Conservation (phyloP, 352 stramenopile species). For the Globisporangium polare region DNA sequence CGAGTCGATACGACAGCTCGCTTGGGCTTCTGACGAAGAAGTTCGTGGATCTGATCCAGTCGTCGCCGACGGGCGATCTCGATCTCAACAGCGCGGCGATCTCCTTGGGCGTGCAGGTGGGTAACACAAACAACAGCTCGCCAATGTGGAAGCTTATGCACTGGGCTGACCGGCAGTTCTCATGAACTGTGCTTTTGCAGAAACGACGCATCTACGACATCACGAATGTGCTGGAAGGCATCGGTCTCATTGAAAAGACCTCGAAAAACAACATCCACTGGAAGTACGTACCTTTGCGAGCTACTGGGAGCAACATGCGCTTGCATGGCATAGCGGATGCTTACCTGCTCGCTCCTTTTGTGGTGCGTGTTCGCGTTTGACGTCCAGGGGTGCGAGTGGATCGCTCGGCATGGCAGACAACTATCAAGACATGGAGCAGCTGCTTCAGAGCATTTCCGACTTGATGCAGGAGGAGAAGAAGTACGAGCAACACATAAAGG, state of each 20-base stretch:
- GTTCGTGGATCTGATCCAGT: slow-evolving; percentile 95
- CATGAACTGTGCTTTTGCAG: slow-evolving; percentile 22
- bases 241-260: slow-evolving; percentile 96
- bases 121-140: background rate
- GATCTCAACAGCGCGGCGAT: slow-evolving; percentile 94
- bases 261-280: slow-evolving; percentile 99
- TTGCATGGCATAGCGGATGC: background rate
- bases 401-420: slow-evolving; percentile 39
- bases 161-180: background rate
- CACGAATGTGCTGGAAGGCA: slow-evolving; percentile 98
- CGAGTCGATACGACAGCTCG: slow-evolving; percentile 94
- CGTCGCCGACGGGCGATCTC: slow-evolving; percentile 81
- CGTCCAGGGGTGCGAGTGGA: slow-evolving; percentile 47
- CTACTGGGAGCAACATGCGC: background rate
- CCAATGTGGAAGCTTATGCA: background rate
- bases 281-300: slow-evolving; percentile 62
- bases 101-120: slow-evolving; percentile 74
- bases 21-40: slow-evolving; percentile 96
- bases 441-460: slow-evolving; percentile 75
- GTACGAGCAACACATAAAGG: slow-evolving; percentile 84
- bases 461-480: slow-evolving; percentile 79
- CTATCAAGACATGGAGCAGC: slow-evolving; percentile 64
- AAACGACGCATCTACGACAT: slow-evolving; percentile 99
- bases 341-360: background rate
- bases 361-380: background rate